Percentiles rank a stretch among this genome's conserved stretches.
Conservation (phyloP, 352 stramenopile species). For the Hyaloperonospora brassicae region DNA sequence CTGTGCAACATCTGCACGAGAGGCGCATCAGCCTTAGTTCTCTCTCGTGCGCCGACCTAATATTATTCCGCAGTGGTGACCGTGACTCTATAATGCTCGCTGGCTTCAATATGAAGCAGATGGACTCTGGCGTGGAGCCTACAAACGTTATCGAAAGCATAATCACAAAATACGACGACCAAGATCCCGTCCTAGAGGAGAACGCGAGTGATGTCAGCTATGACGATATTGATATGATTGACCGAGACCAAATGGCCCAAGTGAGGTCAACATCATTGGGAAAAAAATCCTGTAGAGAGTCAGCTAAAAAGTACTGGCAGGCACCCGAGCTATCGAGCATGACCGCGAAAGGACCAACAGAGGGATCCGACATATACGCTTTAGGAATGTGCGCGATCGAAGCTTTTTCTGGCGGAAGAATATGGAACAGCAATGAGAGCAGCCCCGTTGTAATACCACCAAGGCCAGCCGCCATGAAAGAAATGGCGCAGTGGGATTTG, state of each 20-base stretch:
- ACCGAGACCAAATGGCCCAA: constrained; percentile 1
- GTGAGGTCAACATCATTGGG: not conserved
- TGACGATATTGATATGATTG: constrained; percentile 21
- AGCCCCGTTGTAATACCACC: constrained; percentile 3
- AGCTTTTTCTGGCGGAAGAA: constrained; percentile 20
- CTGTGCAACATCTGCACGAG: constrained; percentile 23
- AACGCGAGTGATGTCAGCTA: constrained; percentile 10
- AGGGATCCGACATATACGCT: constrained; percentile 21
- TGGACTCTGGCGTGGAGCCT: constrained; percentile 12
- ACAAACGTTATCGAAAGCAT: not conserved
- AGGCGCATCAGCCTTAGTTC: constrained; percentile 14
- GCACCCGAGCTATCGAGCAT: constrained; percentile 16
- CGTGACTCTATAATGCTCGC: constrained; percentile 18
- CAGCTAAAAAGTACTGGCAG: constrained; percentile 15
- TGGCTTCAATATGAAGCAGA: constrained; percentile 20
- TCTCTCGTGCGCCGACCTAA: constrained; percentile 25
- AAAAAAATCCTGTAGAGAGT: not conserved
- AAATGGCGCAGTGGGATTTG: constrained; percentile 22
- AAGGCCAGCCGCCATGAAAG: constrained; percentile 11
- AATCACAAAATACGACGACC: not conserved
- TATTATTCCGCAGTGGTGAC: constrained; percentile 22
- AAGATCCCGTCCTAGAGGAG: constrained; percentile 20
- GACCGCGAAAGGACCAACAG: constrained; percentile 11
- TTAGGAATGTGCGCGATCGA: constrained; percentile 31
- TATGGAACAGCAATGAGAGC: constrained; percentile 4